Percentiles rank a stretch among this genome's conserved stretches.
phyloP scores from a whole-genome alignment of 371 early-diverging fungal genomes.

The Saksenaea vasiformis region DNA sequence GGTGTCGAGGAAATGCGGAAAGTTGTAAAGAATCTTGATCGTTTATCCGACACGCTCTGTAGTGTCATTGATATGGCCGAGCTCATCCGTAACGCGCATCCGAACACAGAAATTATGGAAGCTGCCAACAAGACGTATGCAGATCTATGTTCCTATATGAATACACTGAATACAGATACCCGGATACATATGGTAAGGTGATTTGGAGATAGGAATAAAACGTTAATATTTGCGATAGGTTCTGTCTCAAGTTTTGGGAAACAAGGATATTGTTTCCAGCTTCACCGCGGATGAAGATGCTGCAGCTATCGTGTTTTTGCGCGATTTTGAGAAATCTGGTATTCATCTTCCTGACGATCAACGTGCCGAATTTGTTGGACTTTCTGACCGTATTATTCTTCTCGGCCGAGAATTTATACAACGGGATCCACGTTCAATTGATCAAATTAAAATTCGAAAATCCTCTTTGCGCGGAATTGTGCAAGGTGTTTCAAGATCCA shows the following conservation, averaged over 20 bases:
- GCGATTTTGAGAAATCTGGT: slow-evolving; percentile 95
- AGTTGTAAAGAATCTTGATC: slow-evolving; percentile 84
- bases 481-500: slow-evolving; percentile 17
- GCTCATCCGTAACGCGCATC: slow-evolving; percentile 90
- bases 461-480: slow-evolving; percentile 24
- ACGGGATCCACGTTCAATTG: slow-evolving; percentile 44
- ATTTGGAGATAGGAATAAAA: no score
- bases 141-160: slow-evolving; percentile 83
- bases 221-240: slow-evolving; percentile 37
- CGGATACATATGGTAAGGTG: slow-evolving; percentile 75
- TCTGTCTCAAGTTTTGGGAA: slow-evolving; percentile 64
- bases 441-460: slow-evolving; percentile 24
- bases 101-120: slow-evolving; percentile 66
- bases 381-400: slow-evolving; percentile 82
- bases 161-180: slow-evolving; percentile 89
- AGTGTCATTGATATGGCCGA: slow-evolving; percentile 92
- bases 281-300: slow-evolving; percentile 73
- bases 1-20: slow-evolving; percentile 62
- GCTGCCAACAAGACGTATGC: slow-evolving; percentile 83
- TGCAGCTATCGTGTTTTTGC: slow-evolving; percentile 81
- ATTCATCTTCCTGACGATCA: slow-evolving; percentile 77
- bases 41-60: slow-evolving; percentile 89
- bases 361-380: slow-evolving; percentile 73
- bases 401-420: slow-evolving; percentile 77
- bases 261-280: slow-evolving; percentile 49